phyloP scores from a whole-genome alignment of 2,329 filamentous ascomycete genomes.

The Ophiostoma perfectum region DNA sequence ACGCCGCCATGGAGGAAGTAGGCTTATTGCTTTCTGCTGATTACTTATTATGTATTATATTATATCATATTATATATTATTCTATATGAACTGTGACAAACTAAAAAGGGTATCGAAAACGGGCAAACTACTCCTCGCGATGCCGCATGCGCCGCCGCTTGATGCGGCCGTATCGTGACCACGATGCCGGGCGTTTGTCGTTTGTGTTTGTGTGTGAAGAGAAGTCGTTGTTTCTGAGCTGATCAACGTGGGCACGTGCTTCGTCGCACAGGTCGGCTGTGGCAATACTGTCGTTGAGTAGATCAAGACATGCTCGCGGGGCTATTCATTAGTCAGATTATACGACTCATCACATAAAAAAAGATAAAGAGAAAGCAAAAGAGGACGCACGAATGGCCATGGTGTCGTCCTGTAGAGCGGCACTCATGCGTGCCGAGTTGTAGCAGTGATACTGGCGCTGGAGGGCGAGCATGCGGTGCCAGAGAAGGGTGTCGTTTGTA shows the following conservation, averaged over 20 bases:
- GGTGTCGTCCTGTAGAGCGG: constrained; percentile 37
- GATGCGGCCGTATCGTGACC: too few species aligned
- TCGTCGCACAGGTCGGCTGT: constrained; percentile 28
- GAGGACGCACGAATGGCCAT: constrained; percentile 35
- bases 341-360: neutral
- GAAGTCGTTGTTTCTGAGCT: too few species aligned
- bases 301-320: constrained; percentile 32
- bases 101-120: too few species aligned
- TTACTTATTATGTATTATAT: too few species aligned
- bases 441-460: constrained; percentile 41
- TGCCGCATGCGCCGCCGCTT: too few species aligned
- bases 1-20: constrained; percentile 26
- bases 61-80: too few species aligned
- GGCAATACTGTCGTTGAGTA: constrained; percentile 33
- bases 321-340: constrained; percentile 24
- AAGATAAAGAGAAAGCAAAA: neutral
- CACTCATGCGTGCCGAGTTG: constrained; percentile 41
- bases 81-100: neutral
- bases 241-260: constrained; percentile 28
- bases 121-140: too few species aligned
- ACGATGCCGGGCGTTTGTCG: too few species aligned
- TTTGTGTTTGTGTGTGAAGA: too few species aligned
- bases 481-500: constrained; percentile 34
- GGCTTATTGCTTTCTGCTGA: neutral
- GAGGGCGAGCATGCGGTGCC: constrained; percentile 41